Evolutionary conservation across 371 early-diverging fungal species (phyloP).

Genomic region (Mycotypha africana): DNA sequence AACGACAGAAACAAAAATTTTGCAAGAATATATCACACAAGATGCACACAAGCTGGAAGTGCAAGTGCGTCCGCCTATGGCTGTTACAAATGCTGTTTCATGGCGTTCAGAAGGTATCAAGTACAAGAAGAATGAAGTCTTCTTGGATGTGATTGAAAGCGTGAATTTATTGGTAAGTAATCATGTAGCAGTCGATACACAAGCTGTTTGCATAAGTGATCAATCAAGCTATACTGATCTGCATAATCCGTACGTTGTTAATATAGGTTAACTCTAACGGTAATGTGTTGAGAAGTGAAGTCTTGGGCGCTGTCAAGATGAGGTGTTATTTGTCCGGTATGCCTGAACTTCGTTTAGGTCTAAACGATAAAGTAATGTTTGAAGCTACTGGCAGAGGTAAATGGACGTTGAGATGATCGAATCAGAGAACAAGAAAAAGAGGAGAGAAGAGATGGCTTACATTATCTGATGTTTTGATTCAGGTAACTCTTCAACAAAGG

Average conservation of each 20-base stretch:
- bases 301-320: constrained; percentile 95
- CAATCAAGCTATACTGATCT: neutral
- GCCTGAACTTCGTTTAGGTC: constrained; percentile 97
- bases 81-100: constrained; percentile 96
- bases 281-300: constrained; percentile 93
- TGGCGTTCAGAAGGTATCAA: constrained; percentile 97
- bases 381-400: constrained; percentile 89
- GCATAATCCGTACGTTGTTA: no score
- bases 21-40: constrained; percentile 97
- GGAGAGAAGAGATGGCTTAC: neutral
- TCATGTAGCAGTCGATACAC: neutral
- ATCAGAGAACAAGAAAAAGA: neutral
- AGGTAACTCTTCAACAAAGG: constrained; percentile 77
- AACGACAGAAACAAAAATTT: constrained; percentile 95
- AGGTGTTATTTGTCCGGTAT: constrained; percentile 94
- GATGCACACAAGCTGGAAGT: constrained; percentile 93
- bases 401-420: no score
- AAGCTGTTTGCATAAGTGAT: neutral
- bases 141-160: constrained; percentile 96
- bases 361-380: constrained; percentile 98
- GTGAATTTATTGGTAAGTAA: constrained; percentile 86
- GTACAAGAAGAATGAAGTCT: constrained; percentile 98
- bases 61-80: constrained; percentile 90
- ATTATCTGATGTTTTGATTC: neutral
- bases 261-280: constrained; percentile 81